These are phyloP conservation scores for Colletotrichum liriopes DNA, from an alignment of 2,329 filamentous ascomycete genomes.

Conservation along the genomic window DNA sequence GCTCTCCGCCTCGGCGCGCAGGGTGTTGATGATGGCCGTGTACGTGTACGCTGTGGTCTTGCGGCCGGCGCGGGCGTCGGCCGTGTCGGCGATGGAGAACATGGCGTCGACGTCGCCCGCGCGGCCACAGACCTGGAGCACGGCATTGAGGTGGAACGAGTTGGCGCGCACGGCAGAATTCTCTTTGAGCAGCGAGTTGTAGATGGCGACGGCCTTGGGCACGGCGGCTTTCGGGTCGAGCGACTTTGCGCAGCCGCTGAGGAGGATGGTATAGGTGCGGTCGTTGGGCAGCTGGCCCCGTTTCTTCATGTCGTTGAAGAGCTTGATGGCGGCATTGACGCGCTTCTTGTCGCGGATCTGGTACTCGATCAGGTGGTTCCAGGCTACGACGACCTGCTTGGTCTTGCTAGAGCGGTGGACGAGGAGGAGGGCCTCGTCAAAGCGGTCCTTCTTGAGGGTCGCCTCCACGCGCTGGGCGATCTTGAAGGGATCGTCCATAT, in stretches of 20 bases:
- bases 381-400: conserved; percentile 80
- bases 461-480: conserved; percentile 78
- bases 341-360: conserved; percentile 71
- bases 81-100: conserved; percentile 81
- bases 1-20: conserved; percentile 67
- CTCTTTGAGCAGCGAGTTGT: conserved; percentile 79
- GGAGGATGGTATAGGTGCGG: conserved; percentile 87
- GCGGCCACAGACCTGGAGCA: conserved; percentile 85
- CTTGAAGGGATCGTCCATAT: conserved; percentile 79
- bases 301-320: conserved; percentile 99
- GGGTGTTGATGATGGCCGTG: conserved; percentile 84
- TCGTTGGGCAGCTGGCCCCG: conserved; percentile 84
- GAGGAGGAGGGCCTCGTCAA: conserved; percentile 78
- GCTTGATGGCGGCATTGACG: conserved; percentile 78
- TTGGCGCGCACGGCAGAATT: conserved; percentile 76
- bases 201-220: conserved; percentile 80
- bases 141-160: conserved; percentile 89
- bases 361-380: conserved; percentile 89
- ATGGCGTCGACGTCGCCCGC: conserved; percentile 84
- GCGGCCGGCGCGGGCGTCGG: conserved; percentile 72
- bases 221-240: conserved; percentile 73
- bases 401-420: conserved; percentile 78
- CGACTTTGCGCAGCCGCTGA: conserved; percentile 80
- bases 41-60: conserved; percentile 82
- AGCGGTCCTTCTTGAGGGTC: conserved; percentile 71